Conservation (phyloP, 164 flowering plant species). For the Berberis thunbergii region DNA sequence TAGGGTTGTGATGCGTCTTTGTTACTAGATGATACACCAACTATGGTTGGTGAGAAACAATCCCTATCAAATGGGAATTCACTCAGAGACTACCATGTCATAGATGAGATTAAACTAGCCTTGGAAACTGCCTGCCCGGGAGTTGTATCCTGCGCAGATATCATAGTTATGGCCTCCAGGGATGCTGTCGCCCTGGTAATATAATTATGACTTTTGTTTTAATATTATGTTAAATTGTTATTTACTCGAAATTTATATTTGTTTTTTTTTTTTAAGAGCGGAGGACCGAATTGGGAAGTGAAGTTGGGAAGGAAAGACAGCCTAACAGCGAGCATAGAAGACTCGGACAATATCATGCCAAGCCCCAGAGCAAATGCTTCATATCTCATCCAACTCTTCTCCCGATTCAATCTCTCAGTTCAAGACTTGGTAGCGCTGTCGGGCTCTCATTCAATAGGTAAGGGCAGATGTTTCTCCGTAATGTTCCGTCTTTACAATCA, state of each 20-base stretch:
- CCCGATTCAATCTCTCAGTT: constrained; percentile 49
- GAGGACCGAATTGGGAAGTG: constrained; percentile 90
- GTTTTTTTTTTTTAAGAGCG: constrained; percentile 31
- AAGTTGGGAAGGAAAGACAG: constrained; percentile 73
- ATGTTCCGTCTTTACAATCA: constrained; percentile 86
- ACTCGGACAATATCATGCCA: constrained; percentile 75
- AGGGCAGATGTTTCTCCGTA: constrained; percentile 81
- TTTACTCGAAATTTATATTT: not conserved
- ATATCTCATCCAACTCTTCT: constrained; percentile 51
- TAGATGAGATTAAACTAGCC: constrained; percentile 65
- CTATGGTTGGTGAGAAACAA: constrained; percentile 76
- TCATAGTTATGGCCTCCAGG: constrained; percentile 87
- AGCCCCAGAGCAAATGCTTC: constrained; percentile 83
- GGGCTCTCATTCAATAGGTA: constrained; percentile 85
- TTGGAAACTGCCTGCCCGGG: constrained; percentile 64
- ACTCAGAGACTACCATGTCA: constrained; percentile 69
- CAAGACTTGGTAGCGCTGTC: constrained; percentile 86
- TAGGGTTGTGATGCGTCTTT: constrained; percentile 95
- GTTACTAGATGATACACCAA: constrained; percentile 80
- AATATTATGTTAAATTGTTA: not conserved
- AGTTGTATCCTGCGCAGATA: constrained; percentile 87
- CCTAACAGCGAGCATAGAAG: constrained; percentile 72
- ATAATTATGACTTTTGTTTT: not conserved
- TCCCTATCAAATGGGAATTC: constrained; percentile 78
- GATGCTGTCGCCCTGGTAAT: constrained; percentile 87